phyloP scores from a whole-genome alignment of 192 early-diverging fungal species.

The Ambispora gerdemannii region DNA sequence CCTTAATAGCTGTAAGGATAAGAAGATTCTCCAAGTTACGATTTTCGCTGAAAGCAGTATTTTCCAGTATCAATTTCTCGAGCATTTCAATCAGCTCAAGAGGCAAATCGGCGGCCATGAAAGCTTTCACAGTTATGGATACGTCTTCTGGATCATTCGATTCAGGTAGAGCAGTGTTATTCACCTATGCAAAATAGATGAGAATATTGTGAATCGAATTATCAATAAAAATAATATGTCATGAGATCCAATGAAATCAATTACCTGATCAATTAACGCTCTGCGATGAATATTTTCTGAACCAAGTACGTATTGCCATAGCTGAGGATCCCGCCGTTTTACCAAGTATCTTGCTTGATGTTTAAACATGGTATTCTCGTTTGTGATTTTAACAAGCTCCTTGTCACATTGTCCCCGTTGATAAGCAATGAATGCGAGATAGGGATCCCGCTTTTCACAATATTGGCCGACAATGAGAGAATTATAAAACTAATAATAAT shows the following conservation, averaged over 20 bases:
- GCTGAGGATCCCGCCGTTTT: conserved; percentile 72
- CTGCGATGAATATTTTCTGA: conserved; percentile 79
- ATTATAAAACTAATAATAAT: conserved; percentile 67
- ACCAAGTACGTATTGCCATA: conserved; percentile 85
- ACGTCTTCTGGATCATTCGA: conserved; percentile 97
- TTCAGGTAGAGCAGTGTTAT: conserved; percentile 89
- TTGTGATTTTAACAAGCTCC: conserved; percentile 93
- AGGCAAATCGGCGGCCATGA: conserved; percentile 94
- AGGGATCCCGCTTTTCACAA: conserved; percentile 98
- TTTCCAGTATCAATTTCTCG: conserved; percentile 94
- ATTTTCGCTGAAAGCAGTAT: conserved; percentile 91
- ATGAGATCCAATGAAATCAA: neutral
- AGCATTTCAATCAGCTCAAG: conserved; percentile 96
- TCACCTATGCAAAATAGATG: conserved; percentile 45
- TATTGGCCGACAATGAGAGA: conserved; percentile 93
- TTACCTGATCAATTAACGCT: conserved; percentile 88
- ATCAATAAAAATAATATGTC: neutral
- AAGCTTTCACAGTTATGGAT: conserved; percentile 95
- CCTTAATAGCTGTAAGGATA: conserved; percentile 94
- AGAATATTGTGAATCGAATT: too few species aligned
- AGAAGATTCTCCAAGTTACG: conserved; percentile 95
- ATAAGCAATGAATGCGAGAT: conserved; percentile 92
- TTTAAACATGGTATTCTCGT: conserved; percentile 99
- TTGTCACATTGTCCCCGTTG: conserved; percentile 92
- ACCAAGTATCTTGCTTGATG: conserved; percentile 97